These are phyloP conservation scores for Cenchrus americanus DNA, from an alignment of 176 grass and related monocot genomes.

Conservation along the genomic window DNA sequence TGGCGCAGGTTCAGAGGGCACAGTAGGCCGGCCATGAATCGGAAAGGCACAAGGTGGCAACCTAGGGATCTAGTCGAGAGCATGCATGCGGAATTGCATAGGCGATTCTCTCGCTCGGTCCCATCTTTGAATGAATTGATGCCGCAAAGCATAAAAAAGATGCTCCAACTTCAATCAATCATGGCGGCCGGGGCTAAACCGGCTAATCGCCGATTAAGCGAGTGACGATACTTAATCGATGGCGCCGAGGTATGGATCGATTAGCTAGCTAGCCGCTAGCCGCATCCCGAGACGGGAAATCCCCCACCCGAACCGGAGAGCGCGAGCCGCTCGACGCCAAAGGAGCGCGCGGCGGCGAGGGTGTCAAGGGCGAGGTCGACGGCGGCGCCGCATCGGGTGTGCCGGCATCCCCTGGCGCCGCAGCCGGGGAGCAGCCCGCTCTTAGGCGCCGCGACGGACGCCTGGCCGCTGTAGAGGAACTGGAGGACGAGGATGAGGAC, in stretches of 20 bases:
- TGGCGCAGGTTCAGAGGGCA: conserved; percentile 27
- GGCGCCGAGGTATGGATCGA: neutral
- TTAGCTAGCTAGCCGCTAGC: neutral
- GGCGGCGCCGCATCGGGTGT: conserved; percentile 52
- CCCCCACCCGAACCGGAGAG: conserved; percentile 73
- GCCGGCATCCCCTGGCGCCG: conserved; percentile 58
- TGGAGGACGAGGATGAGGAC: too few species aligned
- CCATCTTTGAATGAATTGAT: conserved; percentile 39
- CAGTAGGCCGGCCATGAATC: conserved; percentile 43
- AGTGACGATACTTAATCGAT: conserved; percentile 34
- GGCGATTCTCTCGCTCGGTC: conserved; percentile 45
- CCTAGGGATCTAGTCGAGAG: conserved; percentile 56
- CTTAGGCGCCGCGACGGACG: too few species aligned
- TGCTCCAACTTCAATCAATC: conserved; percentile 21
- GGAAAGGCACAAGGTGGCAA: conserved; percentile 48
- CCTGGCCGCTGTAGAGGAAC: too few species aligned
- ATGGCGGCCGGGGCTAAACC: neutral
- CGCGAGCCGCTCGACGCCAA: conserved; percentile 83
- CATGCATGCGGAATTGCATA: neutral
- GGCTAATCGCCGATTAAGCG: neutral
- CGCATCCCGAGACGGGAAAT: conserved; percentile 40
- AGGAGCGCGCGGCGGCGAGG: conserved; percentile 59
- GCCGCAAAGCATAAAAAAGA: conserved; percentile 1
- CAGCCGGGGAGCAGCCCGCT: too few species aligned
- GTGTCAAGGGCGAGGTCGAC: conserved; percentile 69